Conservation (phyloP, 805 yeast genomes). For the Pichia ethanolica region DNA sequence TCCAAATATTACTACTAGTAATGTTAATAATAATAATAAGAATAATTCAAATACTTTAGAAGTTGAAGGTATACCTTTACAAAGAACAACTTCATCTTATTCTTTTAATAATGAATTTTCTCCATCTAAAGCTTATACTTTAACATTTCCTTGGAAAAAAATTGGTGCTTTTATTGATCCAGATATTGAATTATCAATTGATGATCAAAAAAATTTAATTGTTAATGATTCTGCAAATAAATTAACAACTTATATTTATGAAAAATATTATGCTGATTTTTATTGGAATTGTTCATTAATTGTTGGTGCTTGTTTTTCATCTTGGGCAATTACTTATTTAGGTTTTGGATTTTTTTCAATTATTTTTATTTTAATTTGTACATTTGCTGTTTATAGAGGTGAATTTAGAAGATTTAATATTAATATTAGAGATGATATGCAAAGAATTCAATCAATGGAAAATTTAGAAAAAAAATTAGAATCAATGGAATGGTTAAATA, state of each 20-base stretch:
- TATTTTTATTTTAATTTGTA: slow-evolving; percentile 48
- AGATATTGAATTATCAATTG: slow-evolving; percentile 15
- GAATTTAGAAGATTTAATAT: slow-evolving; percentile 73
- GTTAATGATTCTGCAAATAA: slow-evolving; percentile 21
- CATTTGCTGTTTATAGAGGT: slow-evolving; percentile 60
- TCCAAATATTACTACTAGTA: too few species aligned
- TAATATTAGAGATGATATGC: slow-evolving; percentile 69
- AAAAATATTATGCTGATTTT: slow-evolving; percentile 64
- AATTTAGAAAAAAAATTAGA: slow-evolving; percentile 56
- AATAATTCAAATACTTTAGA: too few species aligned
- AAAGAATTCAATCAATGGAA: slow-evolving; percentile 55
- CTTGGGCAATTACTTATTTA: slow-evolving; percentile 58
- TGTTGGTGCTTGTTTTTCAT: slow-evolving; percentile 63
- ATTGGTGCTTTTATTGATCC: slow-evolving; percentile 29
- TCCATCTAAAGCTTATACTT: slow-evolving; percentile 5
- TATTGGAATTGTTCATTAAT: slow-evolving; percentile 61
- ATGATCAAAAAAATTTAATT: slow-evolving; percentile 13
- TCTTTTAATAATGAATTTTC: slow-evolving; percentile 6
- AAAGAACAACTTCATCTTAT: slow-evolving; percentile 1
- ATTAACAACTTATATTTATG: slow-evolving; percentile 54
- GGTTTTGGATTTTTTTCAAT: slow-evolving; percentile 63
- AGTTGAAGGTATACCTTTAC: background rate
- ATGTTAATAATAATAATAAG: too few species aligned
- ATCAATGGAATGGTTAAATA: slow-evolving; percentile 76
- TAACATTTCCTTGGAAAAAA: slow-evolving; percentile 29